Evolutionary conservation across 257 asterid genomes (phyloP), one percentile per base, ranked within the genome.

Genomic region (Solanum dulcamara): DNA sequence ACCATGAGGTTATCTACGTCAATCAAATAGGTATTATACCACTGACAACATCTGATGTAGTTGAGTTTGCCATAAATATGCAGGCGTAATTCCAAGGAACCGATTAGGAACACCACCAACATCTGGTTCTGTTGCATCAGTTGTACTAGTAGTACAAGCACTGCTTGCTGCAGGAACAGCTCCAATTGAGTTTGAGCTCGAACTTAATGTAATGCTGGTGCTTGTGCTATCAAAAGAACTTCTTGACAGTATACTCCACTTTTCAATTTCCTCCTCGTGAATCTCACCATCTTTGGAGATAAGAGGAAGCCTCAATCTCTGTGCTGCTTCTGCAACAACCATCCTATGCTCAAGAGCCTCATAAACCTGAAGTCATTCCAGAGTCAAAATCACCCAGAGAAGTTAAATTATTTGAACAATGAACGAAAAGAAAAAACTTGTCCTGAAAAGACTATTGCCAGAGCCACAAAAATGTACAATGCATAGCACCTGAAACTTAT

Each of bases 21-120:
- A 46, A 77, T 77, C 28, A 32, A 40, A 50, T n/a, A 24, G 33
- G 77, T 32, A 44, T 9, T 91, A 87, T 95, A 96, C 99, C 97
- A 91, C 90, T 64, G 96, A 81, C 13, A 95, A 95, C 62, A 90
- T 48, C 83, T 91, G 97, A 67, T 90, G 96, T 86, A 94, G 92
- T 85, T 96, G 99, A 88, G 89, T 88, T 89, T 95, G 96, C 99
- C 98, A 95, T 80, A 96, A 89, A 90, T 96, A 96, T 72, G 97
- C 79, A 30, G 98, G 97, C 11, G 97, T 94, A 72, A 96, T 91
- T 89, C 99, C 98, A 85, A 96, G 99, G 89, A 92, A 96, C 88
- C 95, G 92, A 90, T 94, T 94, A 80, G 99, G 94, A 71, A 93
- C 98, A 79, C 99, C 99, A 88, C 99, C 99, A 88, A 96, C 96